Percentiles rank a stretch among this genome's conserved stretches.
phyloP scores from a whole-genome alignment of 1,284 basidiomycete genomes.

The Fomitopsis pinicola region DNA sequence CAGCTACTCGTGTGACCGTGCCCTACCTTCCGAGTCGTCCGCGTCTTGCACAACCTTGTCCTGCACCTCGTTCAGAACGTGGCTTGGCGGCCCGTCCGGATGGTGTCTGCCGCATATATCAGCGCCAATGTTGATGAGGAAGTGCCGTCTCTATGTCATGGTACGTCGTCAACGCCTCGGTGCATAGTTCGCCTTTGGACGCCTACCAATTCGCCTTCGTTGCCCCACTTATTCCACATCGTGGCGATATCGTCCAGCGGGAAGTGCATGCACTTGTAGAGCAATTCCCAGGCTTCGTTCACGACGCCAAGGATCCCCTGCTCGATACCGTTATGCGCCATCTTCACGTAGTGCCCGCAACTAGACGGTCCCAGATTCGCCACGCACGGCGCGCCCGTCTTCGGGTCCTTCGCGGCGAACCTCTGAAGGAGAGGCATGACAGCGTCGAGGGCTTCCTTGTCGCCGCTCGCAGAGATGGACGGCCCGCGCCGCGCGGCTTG shows the following conservation, averaged over 20 bases:
- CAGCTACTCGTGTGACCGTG: not conserved
- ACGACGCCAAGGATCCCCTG: slow-evolving; percentile 20
- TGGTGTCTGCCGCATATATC: slow-evolving; percentile 19
- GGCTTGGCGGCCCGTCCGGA: slow-evolving; percentile 10
- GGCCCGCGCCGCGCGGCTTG: slow-evolving; percentile 20
- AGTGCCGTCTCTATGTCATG: slow-evolving; percentile 13
- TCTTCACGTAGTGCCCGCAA: slow-evolving; percentile 22
- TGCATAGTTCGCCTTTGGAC: not conserved
- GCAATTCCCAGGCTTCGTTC: slow-evolving; percentile 18
- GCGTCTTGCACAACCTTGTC: slow-evolving; percentile 24
- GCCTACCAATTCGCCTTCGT: slow-evolving; percentile 18
- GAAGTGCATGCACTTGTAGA: slow-evolving; percentile 18
- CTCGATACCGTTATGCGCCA: slow-evolving; percentile 25
- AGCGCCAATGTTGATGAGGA: slow-evolving; percentile 18
- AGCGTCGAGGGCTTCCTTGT: slow-evolving; percentile 12
- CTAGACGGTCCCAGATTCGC: slow-evolving; percentile 16
- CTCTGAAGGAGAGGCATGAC: slow-evolving; percentile 16
- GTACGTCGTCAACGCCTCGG: not conserved
- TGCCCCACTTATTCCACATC: slow-evolving; percentile 15
- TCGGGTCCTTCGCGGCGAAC: slow-evolving; percentile 16
- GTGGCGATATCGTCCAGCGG: slow-evolving; percentile 16
- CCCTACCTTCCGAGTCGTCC: slow-evolving; percentile 17
- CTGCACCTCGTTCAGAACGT: slow-evolving; percentile 20
- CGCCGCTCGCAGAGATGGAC: slow-evolving; percentile 18
- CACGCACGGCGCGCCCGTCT: slow-evolving; percentile 15